Conservation (phyloP, 768 basidiomycete species). For the Lanmaoa rubissima region DNA sequence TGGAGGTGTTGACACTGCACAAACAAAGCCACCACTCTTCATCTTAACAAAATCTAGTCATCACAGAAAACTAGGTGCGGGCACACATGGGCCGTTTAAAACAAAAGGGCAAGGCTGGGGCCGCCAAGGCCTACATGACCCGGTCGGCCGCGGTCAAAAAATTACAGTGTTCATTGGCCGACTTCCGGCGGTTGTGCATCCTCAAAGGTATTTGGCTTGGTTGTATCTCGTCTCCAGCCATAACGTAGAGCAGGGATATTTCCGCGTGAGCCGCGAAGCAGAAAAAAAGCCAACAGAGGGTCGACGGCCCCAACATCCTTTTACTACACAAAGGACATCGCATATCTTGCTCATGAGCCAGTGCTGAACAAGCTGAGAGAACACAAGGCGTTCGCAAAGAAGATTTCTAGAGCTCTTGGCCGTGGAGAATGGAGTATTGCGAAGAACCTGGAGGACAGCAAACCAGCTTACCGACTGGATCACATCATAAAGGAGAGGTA, state of each 20-base stretch:
- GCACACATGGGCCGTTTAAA: slow-evolving; percentile 68
- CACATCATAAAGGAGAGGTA: slow-evolving; percentile 98
- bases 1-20: slow-evolving; percentile 30
- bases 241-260: slow-evolving; percentile 72
- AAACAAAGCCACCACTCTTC: slow-evolving; percentile 27
- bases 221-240: not conserved
- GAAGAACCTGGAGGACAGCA: slow-evolving; percentile 90
- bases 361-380: slow-evolving; percentile 90
- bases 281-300: slow-evolving; percentile 95
- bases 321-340: slow-evolving; percentile 98
- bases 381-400: slow-evolving; percentile 98
- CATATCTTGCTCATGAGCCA: slow-evolving; percentile 95
- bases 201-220: slow-evolving; percentile 71
- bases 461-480: slow-evolving; percentile 88
- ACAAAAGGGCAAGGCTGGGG: slow-evolving; percentile 87
- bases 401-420: slow-evolving; percentile 88
- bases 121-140: slow-evolving; percentile 89
- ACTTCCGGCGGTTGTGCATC: slow-evolving; percentile 96
- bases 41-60: not conserved
- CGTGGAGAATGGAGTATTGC: slow-evolving; percentile 94
- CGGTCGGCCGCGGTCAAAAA: slow-evolving; percentile 91
- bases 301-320: slow-evolving; percentile 96
- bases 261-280: slow-evolving; percentile 90
- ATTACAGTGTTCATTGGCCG: slow-evolving; percentile 93
- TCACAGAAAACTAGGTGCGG: not conserved